These are phyloP conservation scores for Balamuthia mandrillaris DNA, from an alignment of 208 protist genomes.

Conservation along the genomic window DNA sequence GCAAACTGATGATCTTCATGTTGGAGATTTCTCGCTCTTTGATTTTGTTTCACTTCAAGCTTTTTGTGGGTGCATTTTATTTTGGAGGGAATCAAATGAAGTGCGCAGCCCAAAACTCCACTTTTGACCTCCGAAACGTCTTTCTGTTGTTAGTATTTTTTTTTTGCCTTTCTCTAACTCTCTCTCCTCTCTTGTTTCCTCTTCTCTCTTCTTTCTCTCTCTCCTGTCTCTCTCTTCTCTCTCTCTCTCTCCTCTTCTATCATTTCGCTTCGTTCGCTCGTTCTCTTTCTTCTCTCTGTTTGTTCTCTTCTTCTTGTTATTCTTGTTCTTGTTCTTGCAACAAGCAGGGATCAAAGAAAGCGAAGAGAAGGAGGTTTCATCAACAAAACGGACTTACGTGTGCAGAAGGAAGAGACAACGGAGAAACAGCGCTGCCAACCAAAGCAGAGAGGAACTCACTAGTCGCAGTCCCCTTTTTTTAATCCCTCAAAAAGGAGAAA, in stretches of 20 bases:
- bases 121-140: neutral
- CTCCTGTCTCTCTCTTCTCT: neutral
- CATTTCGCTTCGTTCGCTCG: neutral
- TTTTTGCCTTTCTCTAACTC: neutral
- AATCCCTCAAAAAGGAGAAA: too few species aligned
- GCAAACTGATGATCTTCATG: too few species aligned
- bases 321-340: neutral
- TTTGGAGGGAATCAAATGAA: neutral
- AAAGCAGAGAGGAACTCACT: too few species aligned
- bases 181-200: too few species aligned
- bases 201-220: neutral
- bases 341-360: neutral
- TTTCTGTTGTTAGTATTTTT: neutral
- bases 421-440: neutral
- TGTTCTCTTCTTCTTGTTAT: neutral
- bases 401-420: neutral
- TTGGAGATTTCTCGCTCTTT: too few species aligned
- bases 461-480: too few species aligned
- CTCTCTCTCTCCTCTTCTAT: neutral
- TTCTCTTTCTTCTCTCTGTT: neutral
- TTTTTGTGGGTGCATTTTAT: too few species aligned
- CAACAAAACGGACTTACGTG: neutral
- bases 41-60: too few species aligned
- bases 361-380: neutral
- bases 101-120: neutral